A percentile compares a stretch with the other conserved stretches of the same genome.
These are phyloP conservation scores for Cyphellophora attinorum DNA, from an alignment of 2,329 filamentous ascomycete species.

Conservation along the genomic window DNA sequence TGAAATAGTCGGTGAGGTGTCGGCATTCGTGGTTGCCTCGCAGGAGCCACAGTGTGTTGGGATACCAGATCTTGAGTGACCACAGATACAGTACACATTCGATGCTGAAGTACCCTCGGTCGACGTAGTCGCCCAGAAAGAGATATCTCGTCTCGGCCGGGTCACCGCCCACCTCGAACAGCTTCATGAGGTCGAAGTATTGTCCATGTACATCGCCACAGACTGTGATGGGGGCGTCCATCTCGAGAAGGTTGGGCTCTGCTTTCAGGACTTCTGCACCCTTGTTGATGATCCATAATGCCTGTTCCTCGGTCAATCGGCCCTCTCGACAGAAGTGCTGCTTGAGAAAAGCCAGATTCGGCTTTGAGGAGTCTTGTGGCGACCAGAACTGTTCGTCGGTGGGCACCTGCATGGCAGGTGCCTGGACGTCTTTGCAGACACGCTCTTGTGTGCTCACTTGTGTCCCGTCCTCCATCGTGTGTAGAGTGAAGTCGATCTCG, in stretches of 20 bases:
- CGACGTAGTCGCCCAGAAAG: slow-evolving; percentile 95
- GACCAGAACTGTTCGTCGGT: slow-evolving; percentile 93
- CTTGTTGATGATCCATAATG: slow-evolving; percentile 83
- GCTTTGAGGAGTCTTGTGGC: slow-evolving; percentile 74
- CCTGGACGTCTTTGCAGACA: slow-evolving; percentile 99
- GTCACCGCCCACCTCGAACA: slow-evolving; percentile 96
- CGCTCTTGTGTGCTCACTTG: slow-evolving; percentile 93
- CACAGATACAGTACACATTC: slow-evolving; percentile 98
- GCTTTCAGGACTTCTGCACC: slow-evolving; percentile 79
- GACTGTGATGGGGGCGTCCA: slow-evolving; percentile 98
- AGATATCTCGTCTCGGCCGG: slow-evolving; percentile 93
- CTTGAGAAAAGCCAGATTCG: slow-evolving; percentile 88
- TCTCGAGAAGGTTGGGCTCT: slow-evolving; percentile 94
- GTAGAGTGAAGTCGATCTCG: slow-evolving; percentile 96
- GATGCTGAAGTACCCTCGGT: slow-evolving; percentile 97
- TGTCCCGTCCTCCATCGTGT: slow-evolving; percentile 94
- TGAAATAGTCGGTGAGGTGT: slow-evolving; percentile 99
- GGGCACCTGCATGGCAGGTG: slow-evolving; percentile 84
- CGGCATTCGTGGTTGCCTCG: slow-evolving; percentile 97
- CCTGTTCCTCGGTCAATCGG: slow-evolving; percentile 92
- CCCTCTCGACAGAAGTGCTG: slow-evolving; percentile 98
- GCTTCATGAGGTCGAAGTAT: slow-evolving; percentile 99
- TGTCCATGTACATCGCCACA: slow-evolving; percentile 98
- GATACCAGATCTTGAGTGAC: slow-evolving; percentile 98
- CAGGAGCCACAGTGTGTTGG: slow-evolving; percentile 91